phyloP scores from a whole-genome alignment of 108 stramenopile species.

The Conticribra guillardii region DNA sequence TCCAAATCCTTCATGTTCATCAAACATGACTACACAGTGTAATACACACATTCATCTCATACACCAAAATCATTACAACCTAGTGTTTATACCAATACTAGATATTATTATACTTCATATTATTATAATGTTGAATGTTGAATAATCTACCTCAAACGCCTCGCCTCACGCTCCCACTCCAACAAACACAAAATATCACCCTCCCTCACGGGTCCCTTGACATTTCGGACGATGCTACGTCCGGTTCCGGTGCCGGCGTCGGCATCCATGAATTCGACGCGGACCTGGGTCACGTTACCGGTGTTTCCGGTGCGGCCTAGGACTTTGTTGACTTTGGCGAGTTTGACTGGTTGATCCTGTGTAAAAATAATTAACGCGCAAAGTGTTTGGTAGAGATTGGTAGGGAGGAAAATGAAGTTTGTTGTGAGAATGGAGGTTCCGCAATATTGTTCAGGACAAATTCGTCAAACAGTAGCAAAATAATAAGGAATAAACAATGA shows the following conservation, averaged over 20 bases:
- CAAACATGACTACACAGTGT: too few relatives aligned
- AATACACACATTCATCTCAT: too few relatives aligned
- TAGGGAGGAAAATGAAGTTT: not conserved
- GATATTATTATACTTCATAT: too few relatives aligned
- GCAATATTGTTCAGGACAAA: not conserved
- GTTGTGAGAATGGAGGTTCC: not conserved
- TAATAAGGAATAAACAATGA: too few relatives aligned
- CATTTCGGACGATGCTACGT: constrained; percentile 98
- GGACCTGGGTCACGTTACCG: constrained; percentile 99
- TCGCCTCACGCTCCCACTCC: constrained; percentile 99
- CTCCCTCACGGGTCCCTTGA: constrained; percentile 99
- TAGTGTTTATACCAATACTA: too few relatives aligned
- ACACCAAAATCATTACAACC: too few relatives aligned
- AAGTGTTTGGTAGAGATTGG: not conserved
- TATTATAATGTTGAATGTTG: too few relatives aligned
- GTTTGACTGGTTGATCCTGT: constrained; percentile 94
- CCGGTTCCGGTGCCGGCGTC: constrained; percentile 70
- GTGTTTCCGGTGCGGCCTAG: constrained; percentile 99
- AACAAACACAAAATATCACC: constrained; percentile 98
- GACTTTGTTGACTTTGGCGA: constrained; percentile 97
- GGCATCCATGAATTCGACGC: constrained; percentile 99
- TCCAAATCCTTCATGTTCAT: too few relatives aligned
- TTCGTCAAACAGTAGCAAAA: not conserved
- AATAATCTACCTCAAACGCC: constrained; percentile 95
- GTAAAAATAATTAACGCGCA: not conserved